phyloP scores from a whole-genome alignment of 768 basidiomycete genomes.

The Mycena haematopus region DNA sequence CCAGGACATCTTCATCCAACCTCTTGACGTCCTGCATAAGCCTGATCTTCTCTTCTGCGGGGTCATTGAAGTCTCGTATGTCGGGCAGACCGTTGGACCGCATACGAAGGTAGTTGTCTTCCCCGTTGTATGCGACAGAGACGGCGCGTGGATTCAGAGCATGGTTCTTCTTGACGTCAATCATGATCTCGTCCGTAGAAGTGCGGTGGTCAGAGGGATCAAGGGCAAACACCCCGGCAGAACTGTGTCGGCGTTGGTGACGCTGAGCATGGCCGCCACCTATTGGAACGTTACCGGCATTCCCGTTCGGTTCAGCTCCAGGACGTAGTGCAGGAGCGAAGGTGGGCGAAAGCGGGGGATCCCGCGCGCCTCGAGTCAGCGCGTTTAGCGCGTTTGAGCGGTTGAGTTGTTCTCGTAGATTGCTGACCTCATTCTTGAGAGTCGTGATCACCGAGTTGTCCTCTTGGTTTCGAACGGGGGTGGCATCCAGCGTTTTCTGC shows the following conservation, averaged over 20 bases:
- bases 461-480: constrained; percentile 74
- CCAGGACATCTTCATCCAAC: constrained; percentile 91
- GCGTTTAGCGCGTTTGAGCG: constrained; percentile 92
- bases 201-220: constrained; percentile 68
- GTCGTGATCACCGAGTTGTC: constrained; percentile 87
- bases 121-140: constrained; percentile 87
- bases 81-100: constrained; percentile 72
- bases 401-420: constrained; percentile 93
- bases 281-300: constrained; percentile 38
- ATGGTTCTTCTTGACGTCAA: constrained; percentile 74
- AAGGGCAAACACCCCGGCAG: constrained; percentile 77
- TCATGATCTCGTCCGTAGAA: constrained; percentile 80
- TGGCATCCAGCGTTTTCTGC: constrained; percentile 70
- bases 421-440: constrained; percentile 92
- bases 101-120: constrained; percentile 73
- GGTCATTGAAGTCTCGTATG: constrained; percentile 82
- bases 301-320: constrained; percentile 51
- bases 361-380: constrained; percentile 77
- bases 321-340: constrained; percentile 81
- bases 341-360: constrained; percentile 83
- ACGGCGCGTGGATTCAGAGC: constrained; percentile 81
- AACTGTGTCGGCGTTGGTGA: constrained; percentile 87
- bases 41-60: constrained; percentile 93
- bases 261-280: constrained; percentile 45
- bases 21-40: constrained; percentile 90